phyloP scores from a whole-genome alignment of 768 basidiomycete genomes.

The Crucibulum laeve region DNA sequence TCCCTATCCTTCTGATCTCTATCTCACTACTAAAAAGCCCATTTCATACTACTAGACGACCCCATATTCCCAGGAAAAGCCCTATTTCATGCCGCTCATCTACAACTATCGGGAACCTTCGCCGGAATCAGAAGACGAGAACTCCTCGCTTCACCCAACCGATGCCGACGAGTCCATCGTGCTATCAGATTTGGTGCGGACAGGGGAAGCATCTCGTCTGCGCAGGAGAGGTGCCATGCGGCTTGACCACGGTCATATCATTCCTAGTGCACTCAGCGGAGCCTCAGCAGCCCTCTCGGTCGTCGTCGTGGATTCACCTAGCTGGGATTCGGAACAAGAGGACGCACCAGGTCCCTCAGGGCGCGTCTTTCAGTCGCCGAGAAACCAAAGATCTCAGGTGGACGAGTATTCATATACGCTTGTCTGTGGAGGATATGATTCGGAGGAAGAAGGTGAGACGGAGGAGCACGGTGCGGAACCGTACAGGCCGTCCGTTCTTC shows the following conservation, averaged over 20 bases:
- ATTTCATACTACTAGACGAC: too few species aligned
- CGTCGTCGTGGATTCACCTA: too few species aligned
- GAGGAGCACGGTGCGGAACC: conserved; percentile 11
- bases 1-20: too few species aligned
- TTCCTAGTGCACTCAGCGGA: conserved; percentile 4
- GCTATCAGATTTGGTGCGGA: conserved; percentile 69
- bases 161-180: conserved; percentile 68
- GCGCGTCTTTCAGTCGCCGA: not conserved
- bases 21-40: too few species aligned
- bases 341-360: too few species aligned
- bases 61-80: too few species aligned
- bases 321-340: too few species aligned
- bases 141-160: conserved; percentile 3
- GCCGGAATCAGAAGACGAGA: not conserved
- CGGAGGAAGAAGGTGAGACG: conserved; percentile 6
- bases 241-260: conserved; percentile 34
- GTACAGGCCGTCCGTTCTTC: conserved; percentile 34
- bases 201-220: conserved; percentile 69
- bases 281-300: conserved; percentile 1
- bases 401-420: conserved; percentile 22
- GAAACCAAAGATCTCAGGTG: too few species aligned
- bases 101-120: not conserved
- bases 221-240: conserved; percentile 73
- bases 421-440: conserved; percentile 20
- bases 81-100: conserved; percentile 1